Evolutionary conservation across 2,329 filamentous ascomycete genomes (phyloP), one percentile per base, ranked within the genome.

Genomic region (Pseudogymnoascus sp.): DNA sequence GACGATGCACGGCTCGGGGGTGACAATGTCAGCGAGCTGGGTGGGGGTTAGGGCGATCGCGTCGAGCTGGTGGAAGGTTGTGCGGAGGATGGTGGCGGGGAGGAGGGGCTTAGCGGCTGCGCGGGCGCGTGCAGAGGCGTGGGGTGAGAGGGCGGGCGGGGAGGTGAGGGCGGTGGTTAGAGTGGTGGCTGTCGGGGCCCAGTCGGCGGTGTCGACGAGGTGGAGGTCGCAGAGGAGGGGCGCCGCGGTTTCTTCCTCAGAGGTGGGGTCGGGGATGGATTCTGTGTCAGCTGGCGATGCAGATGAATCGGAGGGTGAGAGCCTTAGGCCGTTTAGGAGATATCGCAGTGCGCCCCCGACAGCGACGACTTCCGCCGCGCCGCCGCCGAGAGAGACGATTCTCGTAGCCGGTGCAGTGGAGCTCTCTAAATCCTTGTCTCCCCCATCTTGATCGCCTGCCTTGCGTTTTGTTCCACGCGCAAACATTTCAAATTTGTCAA

Each of bases 171-270:
- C 78, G 1, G 75, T 68, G 8, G 83, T 78, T 4, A 98, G 79
- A 11, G 81, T 81, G 0, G 77, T 69, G 5, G 89, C 78, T 10
- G 93, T 84, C 2, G 75, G 67, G 0, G 78, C 78, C 93, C 95
- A 98, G 31, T 89, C 85, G 2, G 89, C 95, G 16, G 90, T 86
- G 76, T 98, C 93, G 59, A 97, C 76, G n/a, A 91, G 85, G 5
- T 80, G 82, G 10, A 95, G 75, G 33, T 76, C 66, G 19, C 76
- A 77, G n/a, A 50, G 26, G 33, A 43, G 19, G 6, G 46, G 26
- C 6, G 24, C 31, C 4, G 59, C 12, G 16, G 31, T 6, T 14
- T 61, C 60, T 31, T 41, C 33, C 8, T 67, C 61, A 6, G 31
- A 41, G 3, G 26, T 12, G 12, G 19, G 5, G 11, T 62, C 31